These are phyloP conservation scores for Arthroderma sp. DNA, from an alignment of 2,329 filamentous ascomycete species.

Conservation along the genomic window DNA sequence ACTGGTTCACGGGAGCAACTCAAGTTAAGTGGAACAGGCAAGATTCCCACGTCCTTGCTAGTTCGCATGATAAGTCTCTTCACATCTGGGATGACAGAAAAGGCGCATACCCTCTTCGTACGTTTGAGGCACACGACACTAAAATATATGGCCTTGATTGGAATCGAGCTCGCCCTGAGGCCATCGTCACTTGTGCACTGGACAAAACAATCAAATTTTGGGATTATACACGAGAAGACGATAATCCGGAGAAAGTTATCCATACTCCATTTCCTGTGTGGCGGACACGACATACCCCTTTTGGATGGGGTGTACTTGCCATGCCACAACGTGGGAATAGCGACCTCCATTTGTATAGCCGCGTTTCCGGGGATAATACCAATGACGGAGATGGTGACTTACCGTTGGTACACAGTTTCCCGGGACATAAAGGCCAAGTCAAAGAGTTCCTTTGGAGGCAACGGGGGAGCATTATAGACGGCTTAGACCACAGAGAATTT, in stretches of 20 bases:
- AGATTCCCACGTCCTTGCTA: conserved; percentile 74
- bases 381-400: conserved; percentile 24
- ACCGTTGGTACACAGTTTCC: conserved; percentile 40
- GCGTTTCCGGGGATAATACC: conserved; percentile 31
- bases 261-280: conserved; percentile 76
- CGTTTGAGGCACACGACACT: conserved; percentile 76
- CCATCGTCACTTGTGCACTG: conserved; percentile 74
- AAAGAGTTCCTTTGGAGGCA: conserved; percentile 88
- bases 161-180: conserved; percentile 64
- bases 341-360: conserved; percentile 73
- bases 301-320: conserved; percentile 70
- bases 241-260: conserved; percentile 63
- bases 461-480: conserved; percentile 56
- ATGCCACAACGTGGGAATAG: conserved; percentile 88
- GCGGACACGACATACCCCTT: conserved; percentile 83
- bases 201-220: conserved; percentile 91
- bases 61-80: conserved; percentile 76
- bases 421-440: conserved; percentile 51
- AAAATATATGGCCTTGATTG: conserved; percentile 95
- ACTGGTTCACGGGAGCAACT: conserved; percentile 87
- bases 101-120: conserved; percentile 63
- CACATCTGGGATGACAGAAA: conserved; percentile 84
- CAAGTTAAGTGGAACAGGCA: conserved; percentile 93
- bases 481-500: conserved; percentile 75
- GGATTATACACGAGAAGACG: conserved; percentile 57